Evolutionary conservation across 768 basidiomycete species (phyloP).

Genomic region (Wakefieldia striispora): DNA sequence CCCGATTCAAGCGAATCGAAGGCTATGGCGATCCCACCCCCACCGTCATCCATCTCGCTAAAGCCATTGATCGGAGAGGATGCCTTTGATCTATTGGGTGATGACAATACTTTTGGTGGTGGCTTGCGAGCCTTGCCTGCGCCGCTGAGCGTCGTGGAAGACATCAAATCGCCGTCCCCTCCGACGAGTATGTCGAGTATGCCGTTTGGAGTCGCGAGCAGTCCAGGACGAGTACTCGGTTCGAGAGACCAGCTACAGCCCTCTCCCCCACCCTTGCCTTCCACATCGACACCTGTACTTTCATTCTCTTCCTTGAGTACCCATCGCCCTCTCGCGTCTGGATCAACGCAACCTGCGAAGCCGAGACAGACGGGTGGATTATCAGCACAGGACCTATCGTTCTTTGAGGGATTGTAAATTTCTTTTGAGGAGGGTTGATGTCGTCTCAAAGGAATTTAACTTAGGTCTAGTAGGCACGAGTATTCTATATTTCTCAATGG

Average conservation of each 20-base stretch:
- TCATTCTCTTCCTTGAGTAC: conserved; percentile 13
- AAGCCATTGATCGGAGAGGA: background rate
- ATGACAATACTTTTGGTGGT: background rate
- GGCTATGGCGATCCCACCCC: conserved; percentile 29
- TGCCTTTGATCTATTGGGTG: conserved; percentile 20
- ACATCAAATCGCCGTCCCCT: background rate
- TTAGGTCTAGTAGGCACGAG: background rate
- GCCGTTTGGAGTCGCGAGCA: conserved; percentile 3
- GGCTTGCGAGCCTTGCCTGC: background rate
- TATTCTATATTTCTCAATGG: background rate
- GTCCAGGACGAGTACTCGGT: conserved; percentile 3
- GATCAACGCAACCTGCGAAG: conserved; percentile 12
- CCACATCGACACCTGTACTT: conserved; percentile 17
- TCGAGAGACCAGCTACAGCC: conserved; percentile 14
- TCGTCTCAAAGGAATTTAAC: background rate
- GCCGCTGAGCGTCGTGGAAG: background rate
- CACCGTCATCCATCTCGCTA: conserved; percentile 8
- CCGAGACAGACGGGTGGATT: conserved; percentile 49
- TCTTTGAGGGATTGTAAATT: conserved; percentile 72
- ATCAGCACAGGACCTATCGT: conserved; percentile 82
- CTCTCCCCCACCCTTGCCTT: conserved; percentile 13
- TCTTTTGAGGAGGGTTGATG: background rate
- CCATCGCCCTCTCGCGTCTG: conserved; percentile 7
- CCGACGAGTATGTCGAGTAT: background rate
- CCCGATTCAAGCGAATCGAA: conserved; percentile 20